Evolutionary conservation across 2,329 filamentous ascomycete genomes (phyloP), one percentile per base, ranked within the genome.

Genomic region (Acephala macrosclerotiorum): DNA sequence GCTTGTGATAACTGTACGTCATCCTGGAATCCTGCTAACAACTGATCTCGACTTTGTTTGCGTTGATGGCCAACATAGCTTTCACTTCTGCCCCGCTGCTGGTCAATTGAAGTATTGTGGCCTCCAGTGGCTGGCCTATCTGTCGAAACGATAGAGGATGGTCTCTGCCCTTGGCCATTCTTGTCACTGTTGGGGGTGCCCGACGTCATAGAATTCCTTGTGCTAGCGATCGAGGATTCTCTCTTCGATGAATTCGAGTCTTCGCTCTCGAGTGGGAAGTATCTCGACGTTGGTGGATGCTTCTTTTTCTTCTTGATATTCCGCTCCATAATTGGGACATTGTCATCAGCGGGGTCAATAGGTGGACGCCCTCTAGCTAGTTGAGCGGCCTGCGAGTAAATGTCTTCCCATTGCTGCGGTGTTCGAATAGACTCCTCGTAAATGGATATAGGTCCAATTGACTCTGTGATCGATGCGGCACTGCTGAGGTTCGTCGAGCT

Each of bases 401-500:
- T 51, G 8, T 59, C 29, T 45, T 72, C 70, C 66, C 67, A 69
- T 60, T 70, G 66, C 35, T 60, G 62, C 18, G 68, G 63, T 9
- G 64, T 65, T 22, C 63, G 63, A 18, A 60, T 49, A 1, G 64
- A 61, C 12, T 70, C 66, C 11, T 66, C 62, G 47, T 66, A 65
- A 26, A 64, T 63, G 22, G 67, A 67, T n/a, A 51, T 22, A 14
- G 68, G 64, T 25, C 51, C 55, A 22, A 61, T 53, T 18, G 61
- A 56, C n/a, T 65, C 63, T 3, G 60, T 61, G 16, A 66, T 26
- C 20, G 63, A 65, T 18, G 60, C 55, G 6, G 29, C 36, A 56
- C 57, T 61, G 25, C 61, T 63, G 8, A 49, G 56, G 25, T 57
- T 55, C 18, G 36, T 26, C 18, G 58, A 22, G 22, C 16, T 35